Evolutionary conservation across 148 eudicot species (phyloP).

Genomic region (Spergularia marina): DNA sequence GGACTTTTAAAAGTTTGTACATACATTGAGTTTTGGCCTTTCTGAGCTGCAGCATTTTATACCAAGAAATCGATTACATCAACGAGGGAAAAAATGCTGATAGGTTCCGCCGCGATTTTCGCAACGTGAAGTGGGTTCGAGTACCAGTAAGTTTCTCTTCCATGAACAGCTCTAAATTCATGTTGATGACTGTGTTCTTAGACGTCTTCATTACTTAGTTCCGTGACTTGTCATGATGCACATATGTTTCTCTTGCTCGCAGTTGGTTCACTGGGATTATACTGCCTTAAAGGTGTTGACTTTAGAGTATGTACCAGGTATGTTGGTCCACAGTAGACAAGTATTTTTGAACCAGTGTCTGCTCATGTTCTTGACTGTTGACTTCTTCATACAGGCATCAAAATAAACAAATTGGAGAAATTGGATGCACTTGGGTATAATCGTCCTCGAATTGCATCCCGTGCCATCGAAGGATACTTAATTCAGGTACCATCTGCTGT

Average conservation of each 20-base stretch:
- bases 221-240: not conserved
- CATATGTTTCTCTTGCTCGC: conserved; percentile 19
- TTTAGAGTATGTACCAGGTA: conserved; percentile 96
- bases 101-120: conserved; percentile 87
- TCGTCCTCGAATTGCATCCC: conserved; percentile 82
- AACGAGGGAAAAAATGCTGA: conserved; percentile 99
- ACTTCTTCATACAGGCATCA: conserved; percentile 52
- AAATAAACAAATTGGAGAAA: conserved; percentile 70
- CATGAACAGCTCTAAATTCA: conserved; percentile 3
- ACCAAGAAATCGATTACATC: conserved; percentile 93
- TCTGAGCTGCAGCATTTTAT: conserved; percentile 68
- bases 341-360: not conserved
- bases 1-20: no score
- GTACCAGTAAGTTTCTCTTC: conserved; percentile 84
- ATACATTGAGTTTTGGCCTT: conserved; percentile 2
- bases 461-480: conserved; percentile 87
- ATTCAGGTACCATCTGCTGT: conserved; percentile 60
- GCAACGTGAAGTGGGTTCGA: conserved; percentile 98
- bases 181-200: conserved; percentile 6
- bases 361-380: not conserved
- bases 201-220: not conserved
- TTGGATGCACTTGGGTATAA: conserved; percentile 67
- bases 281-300: conserved; percentile 87
- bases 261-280: conserved; percentile 90
- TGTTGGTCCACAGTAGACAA: conserved; percentile 18